Evolutionary conservation across 164 flowering plant genomes (phyloP).

Genomic region (Sextonia rubra): DNA sequence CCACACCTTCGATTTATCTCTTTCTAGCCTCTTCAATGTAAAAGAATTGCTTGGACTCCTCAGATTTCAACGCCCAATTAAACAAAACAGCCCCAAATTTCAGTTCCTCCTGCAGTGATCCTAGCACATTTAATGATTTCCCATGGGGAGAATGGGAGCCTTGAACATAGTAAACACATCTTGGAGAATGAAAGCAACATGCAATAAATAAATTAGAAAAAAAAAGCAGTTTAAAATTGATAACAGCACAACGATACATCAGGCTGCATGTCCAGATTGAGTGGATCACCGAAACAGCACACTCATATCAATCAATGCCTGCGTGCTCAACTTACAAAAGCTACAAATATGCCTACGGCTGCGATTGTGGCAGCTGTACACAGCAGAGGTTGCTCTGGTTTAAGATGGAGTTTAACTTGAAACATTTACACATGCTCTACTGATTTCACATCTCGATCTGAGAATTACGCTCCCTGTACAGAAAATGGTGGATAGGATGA

Average conservation of each 20-base stretch:
- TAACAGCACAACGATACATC: background rate
- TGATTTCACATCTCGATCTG: background rate
- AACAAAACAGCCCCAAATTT: too few relatives aligned
- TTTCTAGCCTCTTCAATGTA: too few relatives aligned
- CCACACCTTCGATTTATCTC: too few relatives aligned
- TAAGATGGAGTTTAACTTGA: background rate
- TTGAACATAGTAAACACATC: background rate
- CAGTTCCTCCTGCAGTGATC: too few relatives aligned
- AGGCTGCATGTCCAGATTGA: conserved; percentile 3
- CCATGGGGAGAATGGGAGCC: too few relatives aligned
- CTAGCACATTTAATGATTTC: too few relatives aligned
- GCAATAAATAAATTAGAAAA: too few relatives aligned
- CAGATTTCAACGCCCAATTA: too few relatives aligned
- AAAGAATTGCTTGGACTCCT: too few relatives aligned
- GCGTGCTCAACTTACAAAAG: background rate
- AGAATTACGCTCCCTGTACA: conserved; percentile 3
- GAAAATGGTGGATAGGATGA: background rate
- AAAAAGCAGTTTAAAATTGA: background rate
- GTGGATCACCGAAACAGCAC: background rate
- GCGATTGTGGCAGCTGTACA: background rate
- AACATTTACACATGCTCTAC: background rate
- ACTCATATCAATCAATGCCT: background rate
- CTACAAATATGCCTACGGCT: background rate
- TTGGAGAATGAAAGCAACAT: background rate
- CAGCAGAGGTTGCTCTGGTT: background rate